These are phyloP conservation scores for Castanospermum australe DNA, from an alignment of 306 rosid genomes.

Conservation along the genomic window DNA sequence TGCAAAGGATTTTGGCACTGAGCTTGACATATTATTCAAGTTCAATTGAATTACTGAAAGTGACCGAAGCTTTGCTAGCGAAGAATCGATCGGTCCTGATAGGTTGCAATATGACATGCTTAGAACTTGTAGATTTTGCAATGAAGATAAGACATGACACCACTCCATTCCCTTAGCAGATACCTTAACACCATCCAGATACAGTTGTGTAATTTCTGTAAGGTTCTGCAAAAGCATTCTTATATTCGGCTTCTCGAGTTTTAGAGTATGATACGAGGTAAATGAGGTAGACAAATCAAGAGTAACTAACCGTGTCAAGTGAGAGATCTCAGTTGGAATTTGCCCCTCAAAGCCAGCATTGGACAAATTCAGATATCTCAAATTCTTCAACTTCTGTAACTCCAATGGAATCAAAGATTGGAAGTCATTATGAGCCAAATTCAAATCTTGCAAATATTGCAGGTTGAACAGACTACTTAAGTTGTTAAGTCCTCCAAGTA, in stretches of 20 bases:
- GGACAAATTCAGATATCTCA: conserved; percentile 30
- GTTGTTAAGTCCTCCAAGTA: not conserved
- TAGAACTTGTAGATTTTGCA: conserved; percentile 10
- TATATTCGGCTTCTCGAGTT: conserved; percentile 23
- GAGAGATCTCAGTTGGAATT: conserved; percentile 28
- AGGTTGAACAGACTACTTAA: conserved; percentile 28
- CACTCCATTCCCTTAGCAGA: conserved; percentile 39
- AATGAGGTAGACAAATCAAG: conserved; percentile 22
- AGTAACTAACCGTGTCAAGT: conserved; percentile 6
- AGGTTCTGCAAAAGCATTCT: conserved; percentile 25
- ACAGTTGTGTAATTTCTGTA: conserved; percentile 21
- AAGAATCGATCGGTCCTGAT: conserved; percentile 32
- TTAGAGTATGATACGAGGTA: not conserved
- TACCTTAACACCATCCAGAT: conserved; percentile 41
- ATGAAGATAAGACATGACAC: conserved; percentile 23
- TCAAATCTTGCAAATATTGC: conserved; percentile 25
- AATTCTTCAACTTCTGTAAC: not conserved
- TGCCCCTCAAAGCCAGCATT: conserved; percentile 27
- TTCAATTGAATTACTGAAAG: conserved; percentile 8
- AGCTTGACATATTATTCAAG: conserved; percentile 8
- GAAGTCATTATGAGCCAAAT: conserved; percentile 17
- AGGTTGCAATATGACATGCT: conserved; percentile 32
- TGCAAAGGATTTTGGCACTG: conserved; percentile 17
- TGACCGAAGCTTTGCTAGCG: not conserved
- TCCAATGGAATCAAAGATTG: not conserved